Conservation (phyloP, 768 basidiomycete genomes). For the Botryobasidium botryosum region DNA sequence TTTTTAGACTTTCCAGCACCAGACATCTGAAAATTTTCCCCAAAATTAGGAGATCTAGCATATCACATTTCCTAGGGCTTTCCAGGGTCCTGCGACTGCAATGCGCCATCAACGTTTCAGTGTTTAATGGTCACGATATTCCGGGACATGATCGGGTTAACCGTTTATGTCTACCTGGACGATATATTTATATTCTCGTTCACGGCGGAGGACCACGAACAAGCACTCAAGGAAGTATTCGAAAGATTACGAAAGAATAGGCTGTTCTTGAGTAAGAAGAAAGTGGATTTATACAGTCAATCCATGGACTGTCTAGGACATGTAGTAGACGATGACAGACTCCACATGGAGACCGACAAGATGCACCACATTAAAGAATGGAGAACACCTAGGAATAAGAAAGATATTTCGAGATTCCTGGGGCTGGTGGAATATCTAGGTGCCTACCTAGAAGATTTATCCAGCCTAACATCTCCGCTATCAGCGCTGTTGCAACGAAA, state of each 20-base stretch:
- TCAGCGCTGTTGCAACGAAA: conserved; percentile 18
- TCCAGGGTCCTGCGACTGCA: too few species aligned
- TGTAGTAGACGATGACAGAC: conserved; percentile 23
- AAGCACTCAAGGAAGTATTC: conserved; percentile 21
- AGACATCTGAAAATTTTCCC: too few species aligned
- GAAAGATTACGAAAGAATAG: conserved; percentile 15
- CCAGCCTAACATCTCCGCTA: conserved; percentile 21
- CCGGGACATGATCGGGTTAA: conserved; percentile 21
- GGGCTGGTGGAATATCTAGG: conserved; percentile 26
- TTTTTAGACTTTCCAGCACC: too few species aligned
- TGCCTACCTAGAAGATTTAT: conserved; percentile 23
- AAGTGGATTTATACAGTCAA: conserved; percentile 21
- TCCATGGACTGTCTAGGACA: conserved; percentile 26
- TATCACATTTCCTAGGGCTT: too few species aligned
- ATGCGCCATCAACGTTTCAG: conserved; percentile 31
- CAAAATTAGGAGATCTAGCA: too few species aligned
- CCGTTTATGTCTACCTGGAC: conserved; percentile 29
- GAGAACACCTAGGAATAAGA: conserved; percentile 20
- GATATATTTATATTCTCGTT: conserved; percentile 28
- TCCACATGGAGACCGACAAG: conserved; percentile 25
- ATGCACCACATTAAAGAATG: conserved; percentile 21
- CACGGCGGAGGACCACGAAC: conserved; percentile 24
- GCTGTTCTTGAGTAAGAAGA: conserved; percentile 22
- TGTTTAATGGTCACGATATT: conserved; percentile 28
- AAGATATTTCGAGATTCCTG: conserved; percentile 25